Base-by-base conservation (phyloP, 805 yeast species). In the Zygosaccharomyces rouxii region DNA sequence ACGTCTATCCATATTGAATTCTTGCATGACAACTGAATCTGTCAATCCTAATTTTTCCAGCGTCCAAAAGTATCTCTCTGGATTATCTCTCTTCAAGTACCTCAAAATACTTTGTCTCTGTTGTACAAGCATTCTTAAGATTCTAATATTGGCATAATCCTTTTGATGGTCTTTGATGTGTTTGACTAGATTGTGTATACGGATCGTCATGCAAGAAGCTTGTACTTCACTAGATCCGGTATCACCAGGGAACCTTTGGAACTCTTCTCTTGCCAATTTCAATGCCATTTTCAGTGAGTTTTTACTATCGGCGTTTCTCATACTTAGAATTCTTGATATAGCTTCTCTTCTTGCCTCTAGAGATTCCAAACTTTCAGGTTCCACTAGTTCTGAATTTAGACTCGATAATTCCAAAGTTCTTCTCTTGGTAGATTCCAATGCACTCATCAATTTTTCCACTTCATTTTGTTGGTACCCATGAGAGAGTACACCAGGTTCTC, bases 151-250 rank as follows among this genome's bases (percentile, higher is more conserved):
- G 37, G 75, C 73, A 56, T 77, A 72, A 70, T 92, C 98, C 65
- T 89, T 85, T 55, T 81, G 83, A 63, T 82, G 74, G 44, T 78
- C 74, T 57, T 77, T 75, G 48, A 86, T 76, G 62, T 90, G 97
- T 38, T 79, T 77, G 72, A 87, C 87, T 53, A 87, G 73, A 55
- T 79, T 82, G 56, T 84, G 86, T 57, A 94, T 88, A 60, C 80
- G 79, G 42, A 88, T 83, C 0, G 98, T 89, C 71, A 84, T 71
- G 23, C 87, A 77, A 2, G 97, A 98, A 2, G 98, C 97, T 69
- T 90, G 97, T 22, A 90, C 97, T 70, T 92, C 98, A 46, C 95
- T 81, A 1, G 96, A 87, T 2, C 96, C 97, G 0, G 97, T 87
- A 66, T 94, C 98, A 46, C 96, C 96, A 40, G 83, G 89, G 54